Evolutionary conservation across 179 eudicot species (phyloP).

Genomic region (Dionaea muscipula): DNA sequence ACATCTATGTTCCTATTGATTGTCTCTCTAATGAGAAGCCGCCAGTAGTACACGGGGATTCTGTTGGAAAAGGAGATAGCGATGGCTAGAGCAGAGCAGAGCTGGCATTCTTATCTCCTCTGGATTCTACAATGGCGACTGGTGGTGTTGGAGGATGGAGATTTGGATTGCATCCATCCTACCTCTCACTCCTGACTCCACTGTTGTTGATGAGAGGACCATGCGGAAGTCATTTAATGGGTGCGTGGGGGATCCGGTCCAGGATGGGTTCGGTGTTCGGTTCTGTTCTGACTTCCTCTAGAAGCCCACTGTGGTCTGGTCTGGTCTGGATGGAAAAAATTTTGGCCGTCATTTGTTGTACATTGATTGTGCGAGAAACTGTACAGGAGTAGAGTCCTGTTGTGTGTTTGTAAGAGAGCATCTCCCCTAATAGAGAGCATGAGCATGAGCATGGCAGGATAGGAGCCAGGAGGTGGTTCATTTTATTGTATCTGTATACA

Average conservation of each 20-base stretch:
- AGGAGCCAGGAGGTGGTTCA: slow-evolving; percentile 24
- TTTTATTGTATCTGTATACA: slow-evolving; percentile 36
- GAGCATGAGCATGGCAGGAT: slow-evolving; percentile 11
- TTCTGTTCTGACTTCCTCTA: slow-evolving; percentile 6
- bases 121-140: not conserved
- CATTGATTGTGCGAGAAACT: slow-evolving; percentile 44
- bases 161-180: not conserved
- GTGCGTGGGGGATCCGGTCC: slow-evolving; percentile 18
- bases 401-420: slow-evolving; percentile 25
- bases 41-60: slow-evolving; percentile 11
- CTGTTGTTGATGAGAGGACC: not conserved
- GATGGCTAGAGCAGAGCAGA: slow-evolving; percentile 28
- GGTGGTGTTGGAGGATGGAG: not conserved
- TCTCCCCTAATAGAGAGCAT: too few species aligned
- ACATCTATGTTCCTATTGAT: slow-evolving; percentile 66
- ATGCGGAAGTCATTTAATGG: not conserved
- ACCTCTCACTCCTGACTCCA: slow-evolving; percentile 6
- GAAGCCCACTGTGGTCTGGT: slow-evolving; percentile 16
- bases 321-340: slow-evolving; percentile 25
- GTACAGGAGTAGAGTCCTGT: slow-evolving; percentile 56
- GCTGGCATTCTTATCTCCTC: slow-evolving; percentile 3
- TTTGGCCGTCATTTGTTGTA: slow-evolving; percentile 63
- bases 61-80: slow-evolving; percentile 33
- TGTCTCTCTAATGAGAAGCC: slow-evolving; percentile 52
- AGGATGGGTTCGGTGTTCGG: too few species aligned